Evolutionary conservation across 1,284 basidiomycete genomes (phyloP).

Genomic region (Stereum hirsutum): DNA sequence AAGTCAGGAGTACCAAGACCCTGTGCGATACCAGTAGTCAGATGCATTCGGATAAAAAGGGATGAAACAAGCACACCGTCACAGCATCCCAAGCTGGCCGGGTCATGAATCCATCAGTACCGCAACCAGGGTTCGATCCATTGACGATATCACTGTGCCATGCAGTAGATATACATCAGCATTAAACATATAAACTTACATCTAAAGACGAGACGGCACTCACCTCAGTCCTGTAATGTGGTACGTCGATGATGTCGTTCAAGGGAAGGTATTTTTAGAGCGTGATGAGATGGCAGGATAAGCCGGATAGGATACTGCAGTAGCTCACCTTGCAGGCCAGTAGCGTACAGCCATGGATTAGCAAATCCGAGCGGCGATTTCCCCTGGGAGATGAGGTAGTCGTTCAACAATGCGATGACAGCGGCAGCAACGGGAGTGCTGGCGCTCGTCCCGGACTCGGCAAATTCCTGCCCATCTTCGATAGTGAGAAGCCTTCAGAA

Average conservation of each 20-base stretch:
- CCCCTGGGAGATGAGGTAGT: conserved; percentile 34
- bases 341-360: conserved; percentile 34
- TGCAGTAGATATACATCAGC: neutral
- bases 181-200: no score
- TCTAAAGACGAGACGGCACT: no score
- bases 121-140: conserved; percentile 6
- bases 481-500: conserved; percentile 21
- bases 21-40: no score
- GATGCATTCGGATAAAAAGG: no score
- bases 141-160: no score
- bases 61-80: no score
- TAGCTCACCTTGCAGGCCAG: conserved; percentile 15
- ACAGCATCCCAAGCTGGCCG: no score
- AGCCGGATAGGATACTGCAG: no score
- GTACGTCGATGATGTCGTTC: conserved; percentile 5
- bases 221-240: neutral
- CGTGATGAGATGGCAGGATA: no score
- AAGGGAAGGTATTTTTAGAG: no score
- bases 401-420: conserved; percentile 47
- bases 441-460: conserved; percentile 43
- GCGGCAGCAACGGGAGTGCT: conserved; percentile 40
- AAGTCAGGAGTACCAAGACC: no score
- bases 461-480: conserved; percentile 16
- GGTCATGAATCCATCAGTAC: conserved; percentile 6
- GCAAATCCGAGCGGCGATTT: conserved; percentile 36